phyloP scores from a whole-genome alignment of 768 basidiomycete species.

The Tricholoma hemisulphureum region DNA sequence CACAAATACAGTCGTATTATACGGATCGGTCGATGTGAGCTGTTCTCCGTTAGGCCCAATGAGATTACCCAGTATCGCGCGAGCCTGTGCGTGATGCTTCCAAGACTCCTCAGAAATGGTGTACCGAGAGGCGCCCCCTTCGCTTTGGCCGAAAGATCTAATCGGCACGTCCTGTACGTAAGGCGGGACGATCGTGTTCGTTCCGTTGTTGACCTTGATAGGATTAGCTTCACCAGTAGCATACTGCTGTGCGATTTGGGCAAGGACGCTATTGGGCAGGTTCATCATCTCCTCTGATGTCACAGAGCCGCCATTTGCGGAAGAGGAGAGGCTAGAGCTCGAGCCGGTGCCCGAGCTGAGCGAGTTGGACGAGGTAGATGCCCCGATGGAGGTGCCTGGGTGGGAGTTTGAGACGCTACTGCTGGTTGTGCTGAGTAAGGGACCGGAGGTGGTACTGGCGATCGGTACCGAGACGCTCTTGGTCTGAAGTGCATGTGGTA shows the following conservation, averaged over 20 bases:
- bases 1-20: conserved; percentile 94
- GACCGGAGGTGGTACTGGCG: conserved; percentile 44
- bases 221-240: conserved; percentile 34
- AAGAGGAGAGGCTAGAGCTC: conserved; percentile 49
- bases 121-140: conserved; percentile 48
- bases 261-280: conserved; percentile 42
- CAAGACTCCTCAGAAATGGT: conserved; percentile 71
- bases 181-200: conserved; percentile 35
- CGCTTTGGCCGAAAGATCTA: conserved; percentile 29
- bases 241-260: conserved; percentile 51
- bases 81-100: conserved; percentile 83
- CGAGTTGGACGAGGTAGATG: conserved; percentile 51
- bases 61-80: conserved; percentile 77
- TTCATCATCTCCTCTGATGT: conserved; percentile 56
- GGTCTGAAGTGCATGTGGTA: conserved; percentile 43
- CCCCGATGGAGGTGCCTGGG: conserved; percentile 49
- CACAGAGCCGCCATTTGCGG: conserved; percentile 43
- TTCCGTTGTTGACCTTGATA: conserved; percentile 20
- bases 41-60: conserved; percentile 87
- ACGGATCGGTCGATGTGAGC: conserved; percentile 87
- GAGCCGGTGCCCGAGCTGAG: conserved; percentile 49
- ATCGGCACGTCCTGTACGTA: conserved; percentile 43
- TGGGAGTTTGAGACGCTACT: conserved; percentile 40
- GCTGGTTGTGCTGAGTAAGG: conserved; percentile 33
- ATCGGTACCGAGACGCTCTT: conserved; percentile 75